These are phyloP conservation scores for Prunus mongolica DNA, from an alignment of 306 rosid species.

Conservation along the genomic window DNA sequence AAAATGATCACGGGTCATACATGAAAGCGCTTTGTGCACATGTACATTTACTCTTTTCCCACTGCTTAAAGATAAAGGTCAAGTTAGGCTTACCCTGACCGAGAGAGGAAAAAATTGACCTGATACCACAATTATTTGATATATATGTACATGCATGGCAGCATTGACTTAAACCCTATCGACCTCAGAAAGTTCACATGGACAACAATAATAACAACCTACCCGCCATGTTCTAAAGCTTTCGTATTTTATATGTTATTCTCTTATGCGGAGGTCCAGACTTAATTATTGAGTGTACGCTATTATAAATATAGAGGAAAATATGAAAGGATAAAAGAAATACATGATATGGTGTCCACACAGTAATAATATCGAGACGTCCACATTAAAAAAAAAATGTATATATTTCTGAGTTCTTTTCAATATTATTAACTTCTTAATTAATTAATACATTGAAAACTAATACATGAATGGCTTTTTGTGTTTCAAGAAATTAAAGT, in stretches of 20 bases:
- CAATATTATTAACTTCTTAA: not conserved
- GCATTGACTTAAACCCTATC: not conserved
- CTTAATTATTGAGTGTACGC: too few species aligned
- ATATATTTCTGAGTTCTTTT: too few species aligned
- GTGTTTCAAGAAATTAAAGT: not conserved
- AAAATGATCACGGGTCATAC: not conserved
- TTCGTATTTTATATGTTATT: not conserved
- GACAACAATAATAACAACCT: not conserved
- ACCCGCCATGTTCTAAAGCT: not conserved
- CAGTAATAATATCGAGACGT: too few species aligned
- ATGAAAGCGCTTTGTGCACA: conserved; percentile 4
- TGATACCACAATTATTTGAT: not conserved
- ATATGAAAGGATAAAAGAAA: too few species aligned
- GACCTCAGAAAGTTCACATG: not conserved
- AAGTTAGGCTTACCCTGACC: conserved; percentile 28
- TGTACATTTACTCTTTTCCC: conserved; percentile 13
- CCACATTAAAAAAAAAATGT: too few species aligned
- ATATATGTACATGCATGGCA: not conserved
- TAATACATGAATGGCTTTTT: not conserved
- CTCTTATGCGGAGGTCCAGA: rapidly evolving
- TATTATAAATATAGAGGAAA: too few species aligned
- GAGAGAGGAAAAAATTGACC: not conserved
- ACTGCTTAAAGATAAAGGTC: conserved; percentile 19
- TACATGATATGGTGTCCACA: too few species aligned
- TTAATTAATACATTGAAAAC: too few species aligned